These are phyloP conservation scores for Ganoderma lingzhi DNA, from an alignment of 1,284 basidiomycete species.

Conservation along the genomic window DNA sequence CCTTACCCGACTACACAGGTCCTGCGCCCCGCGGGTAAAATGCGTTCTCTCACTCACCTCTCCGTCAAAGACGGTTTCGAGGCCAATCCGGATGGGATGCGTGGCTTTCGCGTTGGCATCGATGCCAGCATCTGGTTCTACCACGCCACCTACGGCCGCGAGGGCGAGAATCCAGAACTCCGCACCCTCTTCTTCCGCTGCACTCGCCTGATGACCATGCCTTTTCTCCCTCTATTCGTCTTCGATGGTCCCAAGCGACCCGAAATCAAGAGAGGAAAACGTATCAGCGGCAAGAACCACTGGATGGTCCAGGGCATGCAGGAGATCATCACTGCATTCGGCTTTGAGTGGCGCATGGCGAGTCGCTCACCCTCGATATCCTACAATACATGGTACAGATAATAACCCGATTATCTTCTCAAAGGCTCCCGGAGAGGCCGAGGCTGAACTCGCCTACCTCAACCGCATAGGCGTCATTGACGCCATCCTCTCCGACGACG, in stretches of 20 bases:
- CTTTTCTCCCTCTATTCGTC: slow-evolving; percentile 90
- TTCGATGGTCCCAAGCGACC: slow-evolving; percentile 94
- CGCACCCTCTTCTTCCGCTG: slow-evolving; percentile 81
- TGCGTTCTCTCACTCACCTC: slow-evolving; percentile 72
- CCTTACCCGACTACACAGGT: slow-evolving; percentile 49
- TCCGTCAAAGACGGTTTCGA: slow-evolving; percentile 76
- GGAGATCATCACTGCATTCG: slow-evolving; percentile 86
- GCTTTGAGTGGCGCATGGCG: slow-evolving; percentile 86
- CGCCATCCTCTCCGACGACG: slow-evolving; percentile 92
- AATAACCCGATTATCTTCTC: not conserved
- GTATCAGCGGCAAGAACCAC: slow-evolving; percentile 68
- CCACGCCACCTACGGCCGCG: slow-evolving; percentile 75
- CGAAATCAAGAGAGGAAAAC: slow-evolving; percentile 81
- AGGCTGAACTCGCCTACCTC: slow-evolving; percentile 93
- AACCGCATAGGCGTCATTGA: slow-evolving; percentile 87
- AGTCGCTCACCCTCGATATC: slow-evolving; percentile 36
- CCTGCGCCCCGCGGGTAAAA: slow-evolving; percentile 66
- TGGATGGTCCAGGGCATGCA: slow-evolving; percentile 77
- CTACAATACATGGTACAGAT: too few relatives aligned
- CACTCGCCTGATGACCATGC: slow-evolving; percentile 76
- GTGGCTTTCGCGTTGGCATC: slow-evolving; percentile 78
- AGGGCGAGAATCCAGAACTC: slow-evolving; percentile 83
- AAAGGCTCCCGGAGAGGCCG: slow-evolving; percentile 94
- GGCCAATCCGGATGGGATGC: slow-evolving; percentile 60
- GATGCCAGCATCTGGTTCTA: slow-evolving; percentile 88